Conservation (phyloP, 2,329 filamentous ascomycete species). For the Camillea tinctor region DNA sequence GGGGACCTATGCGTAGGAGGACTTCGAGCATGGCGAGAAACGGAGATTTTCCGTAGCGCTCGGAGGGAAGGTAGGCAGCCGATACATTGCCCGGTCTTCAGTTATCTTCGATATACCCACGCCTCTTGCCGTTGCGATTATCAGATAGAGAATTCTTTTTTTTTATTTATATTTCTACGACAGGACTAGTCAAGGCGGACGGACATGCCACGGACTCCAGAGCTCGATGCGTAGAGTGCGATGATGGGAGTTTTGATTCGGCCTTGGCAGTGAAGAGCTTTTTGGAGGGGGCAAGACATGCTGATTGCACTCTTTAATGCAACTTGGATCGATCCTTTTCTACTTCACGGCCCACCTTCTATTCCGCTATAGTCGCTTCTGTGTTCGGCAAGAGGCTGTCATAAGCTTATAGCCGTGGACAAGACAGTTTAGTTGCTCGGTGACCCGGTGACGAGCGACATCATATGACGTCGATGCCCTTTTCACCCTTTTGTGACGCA, state of each 20-base stretch:
- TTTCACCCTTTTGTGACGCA: slow-evolving; percentile 14
- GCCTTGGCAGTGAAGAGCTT: slow-evolving; percentile 16
- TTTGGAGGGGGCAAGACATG: slow-evolving; percentile 14
- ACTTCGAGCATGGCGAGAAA: slow-evolving; percentile 34
- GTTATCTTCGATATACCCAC: slow-evolving; percentile 18
- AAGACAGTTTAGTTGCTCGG: neutral
- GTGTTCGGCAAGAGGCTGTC: neutral
- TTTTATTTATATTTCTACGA: slow-evolving; percentile 11
- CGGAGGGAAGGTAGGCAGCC: slow-evolving; percentile 23
- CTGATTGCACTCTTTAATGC: slow-evolving; percentile 26
- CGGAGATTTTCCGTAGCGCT: slow-evolving; percentile 30
- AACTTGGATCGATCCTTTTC: slow-evolving; percentile 19
- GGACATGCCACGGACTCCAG: slow-evolving; percentile 16
- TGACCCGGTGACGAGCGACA: slow-evolving; percentile 11
- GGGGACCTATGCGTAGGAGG: slow-evolving; percentile 13
- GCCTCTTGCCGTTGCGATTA: slow-evolving; percentile 17
- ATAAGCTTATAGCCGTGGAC: neutral
- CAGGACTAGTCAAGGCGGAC: slow-evolving; percentile 16
- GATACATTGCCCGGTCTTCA: neutral
- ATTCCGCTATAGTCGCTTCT: slow-evolving; percentile 7
- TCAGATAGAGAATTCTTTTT: slow-evolving; percentile 26
- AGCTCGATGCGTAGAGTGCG: slow-evolving; percentile 16
- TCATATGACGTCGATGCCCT: slow-evolving; percentile 7
- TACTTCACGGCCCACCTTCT: slow-evolving; percentile 7
- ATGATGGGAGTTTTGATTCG: slow-evolving; percentile 10